Evolutionary conservation across 257 asterid species (phyloP), one percentile per base, ranked within the genome.

Genomic region (Salvia rosmarinus): DNA sequence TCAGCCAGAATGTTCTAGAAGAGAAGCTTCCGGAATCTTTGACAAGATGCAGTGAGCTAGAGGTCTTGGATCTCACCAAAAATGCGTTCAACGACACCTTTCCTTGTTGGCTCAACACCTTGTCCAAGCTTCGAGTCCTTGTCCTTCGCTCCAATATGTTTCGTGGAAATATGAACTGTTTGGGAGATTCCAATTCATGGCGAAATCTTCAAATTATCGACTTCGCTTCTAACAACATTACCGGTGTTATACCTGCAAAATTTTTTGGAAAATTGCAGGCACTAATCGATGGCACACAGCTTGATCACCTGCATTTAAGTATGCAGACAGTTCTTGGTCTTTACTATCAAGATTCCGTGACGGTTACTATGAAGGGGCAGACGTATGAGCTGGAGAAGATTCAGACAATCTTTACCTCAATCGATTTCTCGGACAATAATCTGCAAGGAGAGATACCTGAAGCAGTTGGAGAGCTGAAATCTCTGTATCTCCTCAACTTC

Each of bases 1-100:
- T 85, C 11, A 79, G 88, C 57, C 49, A 23, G 60, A 89, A 87
- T 57, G 55, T n/a, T 16, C 70, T 83, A 21, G 59, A 70, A 39
- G 93, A 85, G 44, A 10, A 46, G 43, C 47, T 81, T 39, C 93
- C 96, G 2, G n/a, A 34, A 32, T 83, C 96, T 4, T 64, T 89
- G 71, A 39, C 16, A 6, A 81, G 76, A 40, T 89, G 96, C 74
- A 13, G 39, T 4, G 39, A 37, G 8, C 20, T 84, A 7, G 67
- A 85, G 78, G 83, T 87, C 12, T 56, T 87, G 28, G 80, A 87
- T 46, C 77, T 87, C 3, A 84, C 86, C 28, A 60, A 46, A 62
- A 89, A 87, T 68, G 64, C 5, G 14, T 19, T 87, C 1, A 63
- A 66, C 20, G 93, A 77, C 54, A 52, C 14, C 1, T 79, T 85